These are phyloP conservation scores for Pseudozyma sp. DNA, from an alignment of 1,284 basidiomycete genomes.

Conservation along the genomic window DNA sequence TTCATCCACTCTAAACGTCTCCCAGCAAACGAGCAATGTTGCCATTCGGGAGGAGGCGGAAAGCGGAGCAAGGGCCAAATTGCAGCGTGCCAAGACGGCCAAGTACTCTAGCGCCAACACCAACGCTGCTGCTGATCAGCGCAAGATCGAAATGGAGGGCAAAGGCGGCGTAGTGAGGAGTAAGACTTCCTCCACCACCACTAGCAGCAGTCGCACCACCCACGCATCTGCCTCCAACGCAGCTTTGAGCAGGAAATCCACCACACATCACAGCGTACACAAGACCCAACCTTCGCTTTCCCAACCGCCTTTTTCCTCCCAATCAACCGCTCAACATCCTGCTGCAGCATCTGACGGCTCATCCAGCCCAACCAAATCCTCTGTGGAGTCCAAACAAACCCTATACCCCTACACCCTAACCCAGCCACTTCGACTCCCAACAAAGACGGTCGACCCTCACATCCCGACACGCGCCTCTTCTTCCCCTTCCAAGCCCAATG, in stretches of 20 bases:
- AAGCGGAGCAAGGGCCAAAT: conserved; percentile 21
- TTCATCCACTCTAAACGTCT: not conserved
- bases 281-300: not conserved
- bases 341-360: too few species aligned
- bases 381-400: too few species aligned
- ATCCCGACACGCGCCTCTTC: conserved; percentile 26
- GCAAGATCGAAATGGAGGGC: not conserved
- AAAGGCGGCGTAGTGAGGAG: conserved; percentile 15
- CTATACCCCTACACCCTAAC: not conserved
- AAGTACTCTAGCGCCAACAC: conserved; percentile 5
- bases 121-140: not conserved
- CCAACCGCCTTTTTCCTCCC: not conserved
- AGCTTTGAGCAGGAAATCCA: conserved; percentile 17
- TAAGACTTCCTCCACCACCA: conserved; percentile 27
- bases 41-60: too few species aligned
- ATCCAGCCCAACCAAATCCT: too few species aligned
- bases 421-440: not conserved
- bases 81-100: conserved; percentile 35
- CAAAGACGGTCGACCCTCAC: not conserved
- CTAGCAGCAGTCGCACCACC: not conserved
- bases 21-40: not conserved
- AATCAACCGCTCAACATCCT: not conserved
- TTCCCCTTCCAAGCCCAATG: conserved; percentile 7
- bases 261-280: conserved; percentile 13
- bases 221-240: not conserved